Evolutionary conservation across 805 yeast genomes (phyloP), one percentile per base, ranked within the genome.

Genomic region (Monosporozyma solicola): DNA sequence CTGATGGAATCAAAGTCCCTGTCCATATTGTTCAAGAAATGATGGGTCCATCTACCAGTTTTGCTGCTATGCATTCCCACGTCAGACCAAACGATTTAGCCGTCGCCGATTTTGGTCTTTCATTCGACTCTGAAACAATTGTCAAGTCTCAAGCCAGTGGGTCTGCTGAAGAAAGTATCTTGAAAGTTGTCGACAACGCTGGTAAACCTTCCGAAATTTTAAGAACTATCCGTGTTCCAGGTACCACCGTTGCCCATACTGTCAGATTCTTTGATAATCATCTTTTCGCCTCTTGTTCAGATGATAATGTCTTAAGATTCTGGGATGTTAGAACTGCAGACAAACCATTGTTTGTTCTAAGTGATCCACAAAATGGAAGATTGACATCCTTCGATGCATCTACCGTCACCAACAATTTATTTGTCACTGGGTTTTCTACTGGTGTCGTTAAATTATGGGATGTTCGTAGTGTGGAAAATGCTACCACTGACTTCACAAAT

Each of bases 381-480:
- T 49, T 66, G 15, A 60, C 59, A 2, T 57, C 66, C 2, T 63
- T 65, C 46, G 70, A 65, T 47, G 59, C 60, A 1, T 66, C 70
- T 0, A 63, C 60, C 33, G 55, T 60, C 2, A 57, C 64, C 4
- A 62, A 61, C 44, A 64, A 63, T 27, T 46, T 66, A 44, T 66
- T 66, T 48, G 63, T 63, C 7, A 66, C 68, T 3, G 71, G 71
- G 41, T 60, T 65, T 8, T 61, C 61, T 29, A 60, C 68, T 3
- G 71, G 71, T 51, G 59, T 60, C 39, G 56, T 66, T 48, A 67
- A 67, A 50, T 54, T 67, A 49, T 67, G 71, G 71, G 71, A 67
- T 57, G 56, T 65, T 41, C 63, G 71, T 52, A 61, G 67, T 13
- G 62, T 63, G 3, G 59, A 60, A 35, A 59, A 59, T 24, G 62